Base-by-base conservation (phyloP, 2,329 filamentous ascomycete species). In the Aspergillus fijiensis region DNA sequence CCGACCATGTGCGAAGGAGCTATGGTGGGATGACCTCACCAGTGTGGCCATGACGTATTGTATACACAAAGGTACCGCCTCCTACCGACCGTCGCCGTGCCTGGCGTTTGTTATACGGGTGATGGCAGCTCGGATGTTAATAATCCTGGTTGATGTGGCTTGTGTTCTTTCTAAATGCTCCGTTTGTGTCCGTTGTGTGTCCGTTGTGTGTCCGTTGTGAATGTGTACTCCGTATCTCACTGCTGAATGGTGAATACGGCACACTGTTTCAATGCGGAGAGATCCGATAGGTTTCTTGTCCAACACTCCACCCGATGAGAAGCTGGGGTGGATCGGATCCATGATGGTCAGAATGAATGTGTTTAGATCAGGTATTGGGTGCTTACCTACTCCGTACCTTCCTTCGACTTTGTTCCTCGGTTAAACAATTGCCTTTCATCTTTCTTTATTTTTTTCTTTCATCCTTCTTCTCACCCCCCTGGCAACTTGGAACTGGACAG, bases 41-140 rank as follows among this genome's bases (percentile, higher is more conserved):
- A 60, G 47, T 58, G 31, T 47, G 6, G 31, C 54, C 60, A 62
- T 62, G 60, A 62, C 60, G 60, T 62, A 62, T 49, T 47, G 53
- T 19, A 55, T 33, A 47, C 53, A 55, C n/a, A 19, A 49, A 27
- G 27, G 42, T 29, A 48, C n/a, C 29, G 27, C 39, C 39, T 16
- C 39, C 39, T 5, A 16, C 39, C 39, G 39, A 45, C 6, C 16
- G 7, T 45, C 16, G 6, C 39, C 16, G 39, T 45, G 39, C 39
- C 39, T 45, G 39, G 16, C 39, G 39, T 45, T 45, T 19, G 14
- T 16, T 19, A 45, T n/a, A 45, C 2, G 27, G 33, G 5, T 16
- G 14, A 35, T 35, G 33, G 33, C 33, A 35, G 33, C 11, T 35
- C 33, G 33, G 33, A 35, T 35, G 33, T 35, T 35, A 9, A 12